These are phyloP conservation scores for Camellia japonica DNA, from an alignment of 148 eudicot genomes.

Conservation along the genomic window DNA sequence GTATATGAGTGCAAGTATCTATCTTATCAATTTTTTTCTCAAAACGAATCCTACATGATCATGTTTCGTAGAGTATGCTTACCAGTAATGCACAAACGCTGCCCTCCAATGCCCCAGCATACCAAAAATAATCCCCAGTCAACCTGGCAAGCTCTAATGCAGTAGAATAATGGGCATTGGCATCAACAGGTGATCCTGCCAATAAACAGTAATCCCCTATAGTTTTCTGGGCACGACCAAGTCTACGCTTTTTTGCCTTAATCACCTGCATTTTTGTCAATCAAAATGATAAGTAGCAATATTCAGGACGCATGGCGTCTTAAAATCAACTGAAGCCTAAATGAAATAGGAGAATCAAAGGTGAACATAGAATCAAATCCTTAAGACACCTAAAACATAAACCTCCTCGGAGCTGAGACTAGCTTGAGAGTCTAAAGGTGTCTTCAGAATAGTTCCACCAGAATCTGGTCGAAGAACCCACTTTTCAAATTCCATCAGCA, in stretches of 20 bases:
- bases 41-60: background rate
- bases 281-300: background rate
- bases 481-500: constrained; percentile 94
- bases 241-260: constrained; percentile 91
- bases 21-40: no score
- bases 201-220: constrained; percentile 93
- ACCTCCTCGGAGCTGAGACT: constrained; percentile 99
- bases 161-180: constrained; percentile 92
- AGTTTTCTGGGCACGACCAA: constrained; percentile 94
- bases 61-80: constrained; percentile 24
- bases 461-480: constrained; percentile 94
- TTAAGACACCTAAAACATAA: constrained; percentile 84
- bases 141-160: constrained; percentile 91
- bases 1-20: background rate
- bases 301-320: background rate
- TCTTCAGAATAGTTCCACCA: constrained; percentile 91
- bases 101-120: constrained; percentile 98
- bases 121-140: constrained; percentile 94
- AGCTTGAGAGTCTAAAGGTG: constrained; percentile 98
- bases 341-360: background rate
- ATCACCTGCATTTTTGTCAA: constrained; percentile 53
- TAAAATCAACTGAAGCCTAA: background rate
- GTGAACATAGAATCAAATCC: constrained; percentile 27
- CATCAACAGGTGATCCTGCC: constrained; percentile 98
- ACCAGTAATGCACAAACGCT: constrained; percentile 96